A percentile compares a stretch with the other conserved stretches of the same genome.
phyloP scores from a whole-genome alignment of 1,284 basidiomycete species.

The Phylloporus sp. region DNA sequence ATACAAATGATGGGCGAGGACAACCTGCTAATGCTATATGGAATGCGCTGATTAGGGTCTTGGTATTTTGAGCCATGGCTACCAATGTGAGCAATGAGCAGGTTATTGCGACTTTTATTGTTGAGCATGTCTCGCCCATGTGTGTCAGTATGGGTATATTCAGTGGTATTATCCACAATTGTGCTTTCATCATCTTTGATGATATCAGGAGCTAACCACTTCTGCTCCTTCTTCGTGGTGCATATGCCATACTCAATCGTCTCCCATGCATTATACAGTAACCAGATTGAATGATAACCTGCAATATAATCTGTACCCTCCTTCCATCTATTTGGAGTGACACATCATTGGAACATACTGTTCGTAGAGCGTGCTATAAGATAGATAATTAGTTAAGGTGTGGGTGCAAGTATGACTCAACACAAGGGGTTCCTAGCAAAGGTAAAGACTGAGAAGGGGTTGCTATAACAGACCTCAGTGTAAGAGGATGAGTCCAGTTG shows the following conservation, averaged over 20 bases:
- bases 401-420: no score
- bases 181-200: constrained; percentile 57
- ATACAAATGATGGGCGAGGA: constrained; percentile 44
- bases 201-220: constrained; percentile 43
- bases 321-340: constrained; percentile 74
- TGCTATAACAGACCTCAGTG: no score
- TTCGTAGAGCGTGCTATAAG: constrained; percentile 70
- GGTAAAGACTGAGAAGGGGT: no score
- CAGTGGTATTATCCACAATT: constrained; percentile 61
- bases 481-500: no score
- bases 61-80: constrained; percentile 53
- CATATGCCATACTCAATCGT: constrained; percentile 80
- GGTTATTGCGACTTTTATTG: constrained; percentile 65
- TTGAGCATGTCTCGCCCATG: constrained; percentile 39
- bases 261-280: constrained; percentile 83
- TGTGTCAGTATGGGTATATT: constrained; percentile 59
- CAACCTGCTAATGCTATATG: constrained; percentile 57
- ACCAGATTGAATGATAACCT: constrained; percentile 73
- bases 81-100: constrained; percentile 57
- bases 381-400: no score
- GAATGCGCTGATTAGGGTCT: constrained; percentile 46
- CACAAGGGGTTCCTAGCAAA: no score
- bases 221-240: constrained; percentile 66
- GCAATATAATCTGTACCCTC: constrained; percentile 74
- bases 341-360: constrained; percentile 78